A percentile compares a stretch with the other conserved stretches of the same genome.
Conservation (phyloP, 352 stramenopile species). For the Phytopythium helicoides region DNA sequence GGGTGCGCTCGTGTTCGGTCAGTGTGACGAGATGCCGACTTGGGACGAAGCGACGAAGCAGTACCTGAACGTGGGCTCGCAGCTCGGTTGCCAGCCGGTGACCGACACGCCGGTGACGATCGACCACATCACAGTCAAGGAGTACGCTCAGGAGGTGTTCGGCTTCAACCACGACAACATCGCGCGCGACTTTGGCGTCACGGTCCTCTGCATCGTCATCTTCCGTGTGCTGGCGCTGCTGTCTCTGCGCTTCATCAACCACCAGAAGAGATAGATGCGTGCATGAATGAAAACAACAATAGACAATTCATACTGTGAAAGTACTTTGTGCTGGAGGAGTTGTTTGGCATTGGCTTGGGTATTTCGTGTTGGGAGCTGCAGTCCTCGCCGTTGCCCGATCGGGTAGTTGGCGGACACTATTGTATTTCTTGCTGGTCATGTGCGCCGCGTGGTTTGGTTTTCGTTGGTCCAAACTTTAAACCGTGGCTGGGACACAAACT, state of each 20-base stretch:
- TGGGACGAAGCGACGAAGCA: conserved; percentile 15
- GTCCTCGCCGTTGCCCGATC: no score
- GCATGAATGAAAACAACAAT: conserved; percentile 37
- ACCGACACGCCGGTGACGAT: conserved; percentile 11
- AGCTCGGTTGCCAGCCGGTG: conserved; percentile 21
- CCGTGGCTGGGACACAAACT: no score
- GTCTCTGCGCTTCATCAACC: conserved; percentile 33
- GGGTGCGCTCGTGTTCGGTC: conserved; percentile 19
- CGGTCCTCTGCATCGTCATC: conserved; percentile 23
- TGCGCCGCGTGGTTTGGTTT: no score
- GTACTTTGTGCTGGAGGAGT: no score
- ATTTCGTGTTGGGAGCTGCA: no score
- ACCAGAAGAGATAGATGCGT: conserved; percentile 11
- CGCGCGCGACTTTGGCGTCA: conserved; percentile 26
- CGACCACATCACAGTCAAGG: conserved; percentile 13
- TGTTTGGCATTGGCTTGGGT: no score
- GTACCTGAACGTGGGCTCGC: conserved; percentile 13
- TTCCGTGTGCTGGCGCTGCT: conserved; percentile 23
- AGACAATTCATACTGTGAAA: conserved; percentile 72
- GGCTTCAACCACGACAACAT: conserved; percentile 23
- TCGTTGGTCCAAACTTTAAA: no score
- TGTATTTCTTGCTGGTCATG: no score
- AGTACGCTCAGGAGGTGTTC: conserved; percentile 20
- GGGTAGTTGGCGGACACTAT: no score
- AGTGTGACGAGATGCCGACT: conserved; percentile 21